Conservation (phyloP, 2,329 filamentous ascomycete genomes). For the Thyridium curvatum region DNA sequence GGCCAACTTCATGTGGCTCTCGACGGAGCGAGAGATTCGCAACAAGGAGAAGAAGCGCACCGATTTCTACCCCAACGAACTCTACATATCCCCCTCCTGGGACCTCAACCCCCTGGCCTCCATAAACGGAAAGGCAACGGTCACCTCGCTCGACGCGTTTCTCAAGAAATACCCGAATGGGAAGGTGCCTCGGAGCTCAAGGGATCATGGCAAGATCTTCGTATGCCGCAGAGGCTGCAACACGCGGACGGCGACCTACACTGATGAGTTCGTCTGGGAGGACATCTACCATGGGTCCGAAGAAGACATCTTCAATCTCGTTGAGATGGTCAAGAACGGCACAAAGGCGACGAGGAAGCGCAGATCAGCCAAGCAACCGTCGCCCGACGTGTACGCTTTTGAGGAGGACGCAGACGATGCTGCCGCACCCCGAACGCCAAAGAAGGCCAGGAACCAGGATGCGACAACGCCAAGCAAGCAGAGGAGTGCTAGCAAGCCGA, state of each 20-base stretch:
- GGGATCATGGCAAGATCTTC: conserved; percentile 79
- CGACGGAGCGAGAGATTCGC: conserved; percentile 80
- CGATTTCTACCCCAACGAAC: conserved; percentile 79
- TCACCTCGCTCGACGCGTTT: conserved; percentile 70
- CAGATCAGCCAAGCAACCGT: conserved; percentile 12
- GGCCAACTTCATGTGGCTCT: conserved; percentile 94
- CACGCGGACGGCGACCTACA: conserved; percentile 82
- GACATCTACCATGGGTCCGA: conserved; percentile 65
- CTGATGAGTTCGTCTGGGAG: conserved; percentile 88
- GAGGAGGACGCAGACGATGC: conserved; percentile 20
- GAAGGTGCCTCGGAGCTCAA: conserved; percentile 64
- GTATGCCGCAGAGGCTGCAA: conserved; percentile 87
- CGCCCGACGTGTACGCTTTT: conserved; percentile 6
- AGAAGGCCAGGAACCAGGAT: conserved; percentile 18
- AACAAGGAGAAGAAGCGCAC: conserved; percentile 75
- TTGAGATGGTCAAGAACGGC: conserved; percentile 60
- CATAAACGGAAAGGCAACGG: conserved; percentile 81
- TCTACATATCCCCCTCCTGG: conserved; percentile 84
- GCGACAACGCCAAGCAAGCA: conserved; percentile 50
- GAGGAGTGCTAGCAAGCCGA: conserved; percentile 39
- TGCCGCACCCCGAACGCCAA: conserved; percentile 26
- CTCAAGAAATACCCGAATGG: conserved; percentile 65
- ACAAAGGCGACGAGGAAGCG: conserved; percentile 65
- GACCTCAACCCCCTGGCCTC: conserved; percentile 82
- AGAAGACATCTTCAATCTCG: conserved; percentile 59